phyloP scores from a whole-genome alignment of 2,329 filamentous ascomycete species.

The Colletotrichum simmondsii region DNA sequence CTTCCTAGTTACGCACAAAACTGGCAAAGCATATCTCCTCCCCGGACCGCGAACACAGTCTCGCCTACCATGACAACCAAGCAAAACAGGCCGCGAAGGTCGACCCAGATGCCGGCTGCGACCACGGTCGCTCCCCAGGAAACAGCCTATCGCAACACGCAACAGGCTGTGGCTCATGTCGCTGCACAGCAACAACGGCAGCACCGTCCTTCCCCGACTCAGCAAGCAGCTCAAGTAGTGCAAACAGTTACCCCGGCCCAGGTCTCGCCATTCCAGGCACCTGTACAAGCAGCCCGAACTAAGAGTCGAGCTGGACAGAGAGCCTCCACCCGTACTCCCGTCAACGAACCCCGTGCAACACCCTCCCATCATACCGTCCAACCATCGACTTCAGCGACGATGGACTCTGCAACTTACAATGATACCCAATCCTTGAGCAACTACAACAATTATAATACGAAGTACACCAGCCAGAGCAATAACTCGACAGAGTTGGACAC shows the following conservation, averaged over 20 bases:
- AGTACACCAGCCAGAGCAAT: slow-evolving; percentile 25
- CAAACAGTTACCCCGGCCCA: slow-evolving; percentile 38
- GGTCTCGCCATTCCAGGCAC: slow-evolving; percentile 44
- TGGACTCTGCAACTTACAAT: slow-evolving; percentile 17
- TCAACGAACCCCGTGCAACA: slow-evolving; percentile 37
- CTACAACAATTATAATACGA: slow-evolving; percentile 40
- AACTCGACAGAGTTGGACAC: slow-evolving; percentile 2
- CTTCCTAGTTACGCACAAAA: slow-evolving; percentile 9
- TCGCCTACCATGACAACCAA: slow-evolving; percentile 14
- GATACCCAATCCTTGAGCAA: slow-evolving; percentile 37
- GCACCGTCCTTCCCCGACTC: slow-evolving; percentile 41
- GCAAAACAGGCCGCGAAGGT: slow-evolving; percentile 5
- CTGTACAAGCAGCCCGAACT: slow-evolving; percentile 38
- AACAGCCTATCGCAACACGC: slow-evolving; percentile 1
- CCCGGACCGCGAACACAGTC: slow-evolving; percentile 4
- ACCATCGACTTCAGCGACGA: slow-evolving; percentile 45
- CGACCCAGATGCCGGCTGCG: background rate
- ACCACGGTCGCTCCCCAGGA: background rate
- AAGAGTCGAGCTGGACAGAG: slow-evolving; percentile 49
- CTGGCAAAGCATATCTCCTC: slow-evolving; percentile 19
- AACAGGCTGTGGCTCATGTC: slow-evolving; percentile 35
- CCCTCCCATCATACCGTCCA: slow-evolving; percentile 42
- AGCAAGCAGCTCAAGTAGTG: slow-evolving; percentile 37
- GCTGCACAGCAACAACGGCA: slow-evolving; percentile 38
- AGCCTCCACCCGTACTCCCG: slow-evolving; percentile 43